Percentiles rank a stretch among this genome's conserved stretches.
phyloP scores from a whole-genome alignment of 1,284 basidiomycete genomes.

The Coniferiporia weirii region DNA sequence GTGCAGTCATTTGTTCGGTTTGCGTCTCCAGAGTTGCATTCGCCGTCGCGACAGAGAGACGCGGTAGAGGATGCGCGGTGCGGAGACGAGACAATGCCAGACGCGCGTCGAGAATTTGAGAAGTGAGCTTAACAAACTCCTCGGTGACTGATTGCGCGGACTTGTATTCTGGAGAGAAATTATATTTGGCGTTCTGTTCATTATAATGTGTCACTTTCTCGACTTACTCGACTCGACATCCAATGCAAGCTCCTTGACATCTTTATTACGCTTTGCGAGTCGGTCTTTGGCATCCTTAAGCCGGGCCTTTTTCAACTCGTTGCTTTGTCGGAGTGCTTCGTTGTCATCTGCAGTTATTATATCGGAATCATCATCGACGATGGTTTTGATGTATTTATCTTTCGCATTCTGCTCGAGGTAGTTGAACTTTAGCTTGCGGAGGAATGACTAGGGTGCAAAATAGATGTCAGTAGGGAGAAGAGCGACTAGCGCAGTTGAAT shows the following conservation, averaged over 20 bases:
- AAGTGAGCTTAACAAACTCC: constrained; percentile 55
- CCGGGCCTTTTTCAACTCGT: constrained; percentile 63
- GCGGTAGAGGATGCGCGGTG: constrained; percentile 69
- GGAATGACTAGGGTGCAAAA: constrained; percentile 47
- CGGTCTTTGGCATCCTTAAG: constrained; percentile 60
- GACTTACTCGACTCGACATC: constrained; percentile 59
- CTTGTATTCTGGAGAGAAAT: constrained; percentile 45
- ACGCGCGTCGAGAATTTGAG: constrained; percentile 76
- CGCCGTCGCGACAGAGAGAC: constrained; percentile 69
- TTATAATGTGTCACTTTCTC: background rate
- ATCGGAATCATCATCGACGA: constrained; percentile 77
- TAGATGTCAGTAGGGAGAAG: background rate
- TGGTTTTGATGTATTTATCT: constrained; percentile 76
- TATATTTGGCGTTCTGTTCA: background rate
- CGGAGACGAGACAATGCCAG: constrained; percentile 73
- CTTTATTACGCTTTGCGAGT: constrained; percentile 54
- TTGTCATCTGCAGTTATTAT: constrained; percentile 72
- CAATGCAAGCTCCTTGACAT: constrained; percentile 56
- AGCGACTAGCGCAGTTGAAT: background rate
- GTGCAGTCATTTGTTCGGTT: constrained; percentile 65
- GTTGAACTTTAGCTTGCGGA: constrained; percentile 81
- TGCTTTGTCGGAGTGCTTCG: constrained; percentile 52
- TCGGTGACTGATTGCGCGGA: constrained; percentile 47
- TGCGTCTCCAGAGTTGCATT: constrained; percentile 67
- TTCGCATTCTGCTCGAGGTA: constrained; percentile 86